Percentiles rank a stretch among this genome's conserved stretches.
These are phyloP conservation scores for Ophiobolus disseminans DNA, from an alignment of 2,329 filamentous ascomycete species.

Conservation along the genomic window DNA sequence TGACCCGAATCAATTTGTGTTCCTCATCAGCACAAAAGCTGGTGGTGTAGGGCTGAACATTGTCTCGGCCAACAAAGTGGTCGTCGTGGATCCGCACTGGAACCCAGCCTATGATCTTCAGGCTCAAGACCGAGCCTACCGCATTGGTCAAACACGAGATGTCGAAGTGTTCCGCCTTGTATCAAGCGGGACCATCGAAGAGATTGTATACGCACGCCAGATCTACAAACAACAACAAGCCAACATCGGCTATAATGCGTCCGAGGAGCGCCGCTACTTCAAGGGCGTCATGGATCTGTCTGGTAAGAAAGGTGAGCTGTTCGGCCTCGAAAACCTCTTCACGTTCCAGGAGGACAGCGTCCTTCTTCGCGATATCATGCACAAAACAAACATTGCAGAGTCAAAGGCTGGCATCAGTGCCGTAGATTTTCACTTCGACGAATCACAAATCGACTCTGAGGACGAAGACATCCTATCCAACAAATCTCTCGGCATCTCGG, in stretches of 20 bases:
- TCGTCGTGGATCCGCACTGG: slow-evolving; percentile 97
- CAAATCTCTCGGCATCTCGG: slow-evolving; percentile 33
- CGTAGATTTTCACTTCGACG: slow-evolving; percentile 69
- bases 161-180: slow-evolving; percentile 95
- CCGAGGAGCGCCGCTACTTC: slow-evolving; percentile 91
- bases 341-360: slow-evolving; percentile 80
- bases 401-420: slow-evolving; percentile 84
- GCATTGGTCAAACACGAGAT: slow-evolving; percentile 89
- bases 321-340: slow-evolving; percentile 87
- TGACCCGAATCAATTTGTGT: slow-evolving; percentile 86
- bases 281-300: slow-evolving; percentile 87
- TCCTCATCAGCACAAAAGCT: slow-evolving; percentile 91
- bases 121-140: slow-evolving; percentile 93
- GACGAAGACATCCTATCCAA: slow-evolving; percentile 38
- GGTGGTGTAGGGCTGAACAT: slow-evolving; percentile 96
- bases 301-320: slow-evolving; percentile 88
- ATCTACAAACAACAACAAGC: slow-evolving; percentile 99
- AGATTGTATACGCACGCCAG: slow-evolving; percentile 95
- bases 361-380: slow-evolving; percentile 91
- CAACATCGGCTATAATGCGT: slow-evolving; percentile 95
- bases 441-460: slow-evolving; percentile 36
- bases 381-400: slow-evolving; percentile 97
- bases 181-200: slow-evolving; percentile 90
- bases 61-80: slow-evolving; percentile 96
- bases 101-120: slow-evolving; percentile 95